Percentiles rank a stretch among this genome's conserved stretches.
phyloP scores from a whole-genome alignment of 2,329 filamentous ascomycete species.

The Diplodia seriata region DNA sequence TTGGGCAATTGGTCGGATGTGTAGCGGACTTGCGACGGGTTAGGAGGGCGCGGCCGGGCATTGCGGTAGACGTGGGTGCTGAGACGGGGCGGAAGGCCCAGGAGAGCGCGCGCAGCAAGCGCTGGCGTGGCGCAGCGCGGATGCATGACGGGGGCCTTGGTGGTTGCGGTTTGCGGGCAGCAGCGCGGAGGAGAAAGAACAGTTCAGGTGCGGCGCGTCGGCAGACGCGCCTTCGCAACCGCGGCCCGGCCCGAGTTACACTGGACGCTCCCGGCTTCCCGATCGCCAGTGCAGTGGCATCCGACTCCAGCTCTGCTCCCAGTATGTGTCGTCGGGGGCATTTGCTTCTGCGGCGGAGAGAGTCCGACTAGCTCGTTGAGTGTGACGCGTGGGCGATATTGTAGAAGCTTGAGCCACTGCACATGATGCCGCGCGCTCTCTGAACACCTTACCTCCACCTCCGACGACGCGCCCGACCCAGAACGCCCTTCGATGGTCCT shows the following conservation, averaged over 20 bases:
- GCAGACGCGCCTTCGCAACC: not conserved
- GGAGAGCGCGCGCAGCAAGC: slow-evolving; percentile 40
- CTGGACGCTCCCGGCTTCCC: slow-evolving; percentile 2
- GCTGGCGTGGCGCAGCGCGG: slow-evolving; percentile 36
- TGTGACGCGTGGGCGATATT: slow-evolving; percentile 1
- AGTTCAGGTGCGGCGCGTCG: too few relatives aligned
- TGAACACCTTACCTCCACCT: slow-evolving; percentile 30
- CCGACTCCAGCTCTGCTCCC: not conserved
- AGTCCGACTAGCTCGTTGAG: not conserved
- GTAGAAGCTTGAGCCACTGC: slow-evolving; percentile 32
- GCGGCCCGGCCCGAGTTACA: slow-evolving; percentile 13
- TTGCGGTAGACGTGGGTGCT: slow-evolving; percentile 47
- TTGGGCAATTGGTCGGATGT: not conserved
- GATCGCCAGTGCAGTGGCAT: not conserved
- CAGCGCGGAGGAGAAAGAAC: not conserved
- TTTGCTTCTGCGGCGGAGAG: not conserved
- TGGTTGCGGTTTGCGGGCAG: not conserved
- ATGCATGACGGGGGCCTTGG: slow-evolving; percentile 36
- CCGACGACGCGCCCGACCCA: slow-evolving; percentile 5
- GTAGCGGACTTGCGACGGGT: slow-evolving; percentile 46
- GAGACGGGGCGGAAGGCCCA: slow-evolving; percentile 29
- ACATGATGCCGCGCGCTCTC: slow-evolving; percentile 28
- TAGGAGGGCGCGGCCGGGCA: slow-evolving; percentile 38
- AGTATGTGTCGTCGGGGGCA: too few relatives aligned
- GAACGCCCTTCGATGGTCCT: slow-evolving; percentile 20